Conservation (phyloP, 108 stramenopile genomes). For the Conticribra weissflogii region DNA sequence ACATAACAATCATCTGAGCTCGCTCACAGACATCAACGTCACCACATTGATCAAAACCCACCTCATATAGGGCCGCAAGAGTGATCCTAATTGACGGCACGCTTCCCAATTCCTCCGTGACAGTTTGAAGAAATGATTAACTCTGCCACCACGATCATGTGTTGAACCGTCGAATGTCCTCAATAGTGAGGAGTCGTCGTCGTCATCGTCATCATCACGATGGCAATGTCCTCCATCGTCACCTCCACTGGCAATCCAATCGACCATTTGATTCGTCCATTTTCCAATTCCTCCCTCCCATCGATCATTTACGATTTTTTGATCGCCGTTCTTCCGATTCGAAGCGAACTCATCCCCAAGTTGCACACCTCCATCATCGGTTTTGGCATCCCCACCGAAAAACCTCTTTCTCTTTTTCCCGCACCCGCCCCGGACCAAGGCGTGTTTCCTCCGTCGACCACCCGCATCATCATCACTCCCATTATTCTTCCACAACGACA, state of each 20-base stretch:
- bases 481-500: not conserved
- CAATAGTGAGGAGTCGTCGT: no score
- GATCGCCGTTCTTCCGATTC: not conserved
- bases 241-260: not conserved
- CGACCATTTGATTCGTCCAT: constrained; percentile 4
- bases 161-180: no score
- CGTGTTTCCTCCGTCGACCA: constrained; percentile 22
- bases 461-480: not conserved
- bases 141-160: no score
- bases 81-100: no score
- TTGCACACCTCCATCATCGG: not conserved
- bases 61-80: no score
- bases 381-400: no score
- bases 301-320: not conserved
- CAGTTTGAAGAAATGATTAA: no score
- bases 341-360: not conserved
- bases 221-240: not conserved
- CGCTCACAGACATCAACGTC: no score
- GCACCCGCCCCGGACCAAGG: constrained; percentile 27
- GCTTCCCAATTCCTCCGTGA: no score
- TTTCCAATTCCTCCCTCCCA: constrained; percentile 22
- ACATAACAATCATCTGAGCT: no score
- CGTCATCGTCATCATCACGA: not conserved
- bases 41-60: no score
- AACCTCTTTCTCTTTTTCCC: not conserved